Evolutionary conservation across 352 stramenopile species (phyloP).

Genomic region (Stramenopiles sp.): DNA sequence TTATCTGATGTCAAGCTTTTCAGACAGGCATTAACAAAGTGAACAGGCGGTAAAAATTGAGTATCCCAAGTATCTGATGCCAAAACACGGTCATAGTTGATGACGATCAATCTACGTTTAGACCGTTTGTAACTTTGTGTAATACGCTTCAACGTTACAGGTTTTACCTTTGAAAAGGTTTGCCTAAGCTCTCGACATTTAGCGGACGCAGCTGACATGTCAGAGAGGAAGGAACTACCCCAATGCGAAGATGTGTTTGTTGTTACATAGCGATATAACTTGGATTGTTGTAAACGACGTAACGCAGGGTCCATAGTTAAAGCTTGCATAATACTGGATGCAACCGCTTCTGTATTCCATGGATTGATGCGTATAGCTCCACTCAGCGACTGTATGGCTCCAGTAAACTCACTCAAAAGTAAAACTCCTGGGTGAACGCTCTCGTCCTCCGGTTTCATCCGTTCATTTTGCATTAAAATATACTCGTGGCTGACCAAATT

Average conservation of each 20-base stretch:
- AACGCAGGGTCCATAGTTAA: constrained; percentile 52
- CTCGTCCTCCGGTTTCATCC: background rate
- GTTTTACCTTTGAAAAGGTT: background rate
- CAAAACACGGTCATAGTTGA: background rate
- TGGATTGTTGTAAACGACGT: constrained; percentile 53
- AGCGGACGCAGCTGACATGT: constrained; percentile 16
- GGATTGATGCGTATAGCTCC: constrained; percentile 61
- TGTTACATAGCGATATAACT: constrained; percentile 57
- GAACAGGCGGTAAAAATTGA: background rate
- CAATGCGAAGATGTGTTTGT: constrained; percentile 56
- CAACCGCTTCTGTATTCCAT: constrained; percentile 35
- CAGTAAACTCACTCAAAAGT: constrained; percentile 62
- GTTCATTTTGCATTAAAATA: constrained; percentile 48
- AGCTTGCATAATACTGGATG: constrained; percentile 40
- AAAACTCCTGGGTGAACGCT: constrained; percentile 38
- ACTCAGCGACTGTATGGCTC: constrained; percentile 54
- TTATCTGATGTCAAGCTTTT: background rate
- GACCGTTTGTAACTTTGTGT: background rate
- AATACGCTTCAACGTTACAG: background rate
- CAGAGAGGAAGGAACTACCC: constrained; percentile 48
- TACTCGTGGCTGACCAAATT: constrained; percentile 69
- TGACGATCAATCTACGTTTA: background rate
- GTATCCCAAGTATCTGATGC: background rate
- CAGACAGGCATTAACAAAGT: background rate
- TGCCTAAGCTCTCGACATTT: background rate